These are phyloP conservation scores for Asterionellopsis glacialis DNA, from an alignment of 108 stramenopile genomes.

Conservation along the genomic window DNA sequence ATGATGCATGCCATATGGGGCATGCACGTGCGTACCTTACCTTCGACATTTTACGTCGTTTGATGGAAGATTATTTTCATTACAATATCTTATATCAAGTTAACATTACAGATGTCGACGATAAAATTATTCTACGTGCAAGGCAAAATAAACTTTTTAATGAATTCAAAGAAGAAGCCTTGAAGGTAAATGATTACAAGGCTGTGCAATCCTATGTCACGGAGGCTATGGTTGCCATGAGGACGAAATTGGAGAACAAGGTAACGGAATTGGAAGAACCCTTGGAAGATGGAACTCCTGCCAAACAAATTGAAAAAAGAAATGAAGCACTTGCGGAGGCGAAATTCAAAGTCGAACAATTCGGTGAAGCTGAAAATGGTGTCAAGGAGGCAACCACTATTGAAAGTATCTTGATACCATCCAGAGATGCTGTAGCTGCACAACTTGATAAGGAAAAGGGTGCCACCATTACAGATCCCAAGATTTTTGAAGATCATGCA, in stretches of 20 bases:
- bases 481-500: conserved; percentile 47
- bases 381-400: conserved; percentile 21
- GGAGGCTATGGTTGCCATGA: too few species aligned
- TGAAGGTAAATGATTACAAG: conserved; percentile 23
- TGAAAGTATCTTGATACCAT: conserved; percentile 37
- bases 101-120: conserved; percentile 98
- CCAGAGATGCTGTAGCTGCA: conserved; percentile 60
- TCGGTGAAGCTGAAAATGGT: conserved; percentile 35
- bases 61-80: conserved; percentile 93
- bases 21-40: conserved; percentile 97
- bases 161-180: conserved; percentile 30
- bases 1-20: conserved; percentile 94
- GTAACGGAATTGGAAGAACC: conserved; percentile 13
- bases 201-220: conserved; percentile 22
- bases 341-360: conserved; percentile 44
- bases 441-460: conserved; percentile 66
- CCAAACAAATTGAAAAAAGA: conserved; percentile 30
- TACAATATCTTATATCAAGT: conserved; percentile 87
- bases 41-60: conserved; percentile 96
- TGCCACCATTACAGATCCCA: conserved; percentile 66
- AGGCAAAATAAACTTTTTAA: conserved; percentile 58
- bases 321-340: conserved; percentile 42
- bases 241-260: not conserved
- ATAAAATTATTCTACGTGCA: conserved; percentile 95
- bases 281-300: conserved; percentile 32